Evolutionary conservation across 768 basidiomycete genomes (phyloP).

Genomic region (Boletus sp.): DNA sequence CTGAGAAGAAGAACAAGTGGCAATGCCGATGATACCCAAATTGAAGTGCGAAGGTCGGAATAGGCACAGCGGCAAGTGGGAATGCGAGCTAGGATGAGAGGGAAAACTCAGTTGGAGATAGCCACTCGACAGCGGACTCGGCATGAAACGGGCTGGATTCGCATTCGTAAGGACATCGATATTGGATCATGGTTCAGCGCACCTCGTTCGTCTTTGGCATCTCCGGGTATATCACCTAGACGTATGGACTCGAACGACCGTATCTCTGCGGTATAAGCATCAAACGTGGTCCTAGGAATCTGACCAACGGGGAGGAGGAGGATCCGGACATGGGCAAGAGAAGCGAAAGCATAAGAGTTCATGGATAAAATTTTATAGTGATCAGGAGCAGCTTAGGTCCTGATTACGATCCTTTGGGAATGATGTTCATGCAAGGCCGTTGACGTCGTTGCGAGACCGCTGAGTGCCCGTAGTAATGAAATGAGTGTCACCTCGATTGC

Average conservation of each 20-base stretch:
- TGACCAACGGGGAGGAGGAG: slow-evolving; percentile 84
- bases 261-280: slow-evolving; percentile 73
- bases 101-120: slow-evolving; percentile 78
- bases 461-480: neutral
- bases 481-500: neutral
- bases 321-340: slow-evolving; percentile 81
- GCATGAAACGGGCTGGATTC: slow-evolving; percentile 75
- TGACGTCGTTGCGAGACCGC: neutral
- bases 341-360: slow-evolving; percentile 73
- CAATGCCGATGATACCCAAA: slow-evolving; percentile 85
- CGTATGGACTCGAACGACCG: slow-evolving; percentile 69
- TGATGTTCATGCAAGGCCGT: slow-evolving; percentile 1
- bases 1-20: slow-evolving; percentile 60
- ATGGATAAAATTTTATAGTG: slow-evolving; percentile 36
- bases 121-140: slow-evolving; percentile 71
- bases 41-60: slow-evolving; percentile 81
- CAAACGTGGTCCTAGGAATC: slow-evolving; percentile 66
- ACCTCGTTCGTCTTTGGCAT: slow-evolving; percentile 77
- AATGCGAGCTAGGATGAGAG: slow-evolving; percentile 68
- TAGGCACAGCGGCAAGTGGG: slow-evolving; percentile 66
- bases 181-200: slow-evolving; percentile 17
- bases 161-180: neutral
- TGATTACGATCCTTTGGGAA: neutral
- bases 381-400: neutral
- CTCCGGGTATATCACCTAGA: slow-evolving; percentile 80